Percentiles rank a stretch among this genome's conserved stretches.
Evolutionary conservation across 768 basidiomycete genomes (phyloP).

Genomic region (Coprinopsis strossmayeri): DNA sequence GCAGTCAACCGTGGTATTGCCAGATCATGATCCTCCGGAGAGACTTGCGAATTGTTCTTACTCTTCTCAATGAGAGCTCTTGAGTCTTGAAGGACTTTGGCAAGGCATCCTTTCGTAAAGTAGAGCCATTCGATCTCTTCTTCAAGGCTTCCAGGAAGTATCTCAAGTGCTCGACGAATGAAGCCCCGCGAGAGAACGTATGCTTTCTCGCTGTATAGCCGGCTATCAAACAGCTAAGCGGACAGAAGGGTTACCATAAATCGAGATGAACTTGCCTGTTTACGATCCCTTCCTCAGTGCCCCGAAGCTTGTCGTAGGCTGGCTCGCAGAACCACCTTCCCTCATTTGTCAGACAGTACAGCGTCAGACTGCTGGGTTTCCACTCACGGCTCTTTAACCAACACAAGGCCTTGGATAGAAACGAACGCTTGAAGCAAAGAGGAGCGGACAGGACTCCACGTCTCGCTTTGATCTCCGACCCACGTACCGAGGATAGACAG

Average conservation of each 20-base stretch:
- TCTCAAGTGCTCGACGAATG: slow-evolving; percentile 81
- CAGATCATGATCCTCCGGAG: slow-evolving; percentile 28
- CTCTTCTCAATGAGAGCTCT: slow-evolving; percentile 65
- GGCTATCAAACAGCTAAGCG: slow-evolving; percentile 38
- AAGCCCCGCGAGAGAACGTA: slow-evolving; percentile 88
- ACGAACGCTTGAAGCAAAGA: slow-evolving; percentile 89
- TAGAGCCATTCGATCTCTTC: slow-evolving; percentile 73
- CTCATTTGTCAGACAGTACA: slow-evolving; percentile 1
- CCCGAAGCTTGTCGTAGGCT: slow-evolving; percentile 86
- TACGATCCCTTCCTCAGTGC: slow-evolving; percentile 83
- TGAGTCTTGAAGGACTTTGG: slow-evolving; percentile 62
- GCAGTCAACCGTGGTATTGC: slow-evolving; percentile 72
- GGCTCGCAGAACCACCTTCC: slow-evolving; percentile 87
- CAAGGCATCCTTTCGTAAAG: slow-evolving; percentile 52
- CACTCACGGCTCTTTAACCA: slow-evolving; percentile 87
- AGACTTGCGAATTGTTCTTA: slow-evolving; percentile 25
- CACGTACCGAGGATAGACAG: slow-evolving; percentile 89
- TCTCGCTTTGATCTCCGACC: slow-evolving; percentile 84
- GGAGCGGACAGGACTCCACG: slow-evolving; percentile 79
- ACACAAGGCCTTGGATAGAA: slow-evolving; percentile 88
- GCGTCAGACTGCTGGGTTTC: not conserved
- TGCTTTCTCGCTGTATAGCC: slow-evolving; percentile 89
- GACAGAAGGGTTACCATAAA: slow-evolving; percentile 7
- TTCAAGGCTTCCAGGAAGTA: slow-evolving; percentile 66
- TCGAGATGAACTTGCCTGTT: slow-evolving; percentile 54